Evolutionary conservation across 108 stramenopile species (phyloP).

Genomic region (Aurantiochytrium sp.): DNA sequence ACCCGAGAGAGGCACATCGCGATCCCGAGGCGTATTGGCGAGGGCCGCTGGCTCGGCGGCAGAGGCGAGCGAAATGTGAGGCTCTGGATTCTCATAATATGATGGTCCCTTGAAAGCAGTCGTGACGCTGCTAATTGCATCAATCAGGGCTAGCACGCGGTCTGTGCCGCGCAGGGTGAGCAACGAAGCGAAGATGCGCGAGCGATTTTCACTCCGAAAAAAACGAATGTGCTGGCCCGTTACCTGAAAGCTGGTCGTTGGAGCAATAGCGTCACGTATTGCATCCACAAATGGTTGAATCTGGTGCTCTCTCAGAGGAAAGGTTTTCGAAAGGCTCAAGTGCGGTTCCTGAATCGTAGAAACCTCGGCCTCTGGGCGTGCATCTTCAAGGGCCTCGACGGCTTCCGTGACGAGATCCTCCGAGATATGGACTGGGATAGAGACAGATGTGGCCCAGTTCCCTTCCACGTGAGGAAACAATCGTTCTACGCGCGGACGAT

Average conservation of each 20-base stretch:
- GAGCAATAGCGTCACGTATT: neutral
- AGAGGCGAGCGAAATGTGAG: neutral
- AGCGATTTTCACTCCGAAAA: neutral
- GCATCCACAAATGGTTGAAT: neutral
- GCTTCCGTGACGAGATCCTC: neutral
- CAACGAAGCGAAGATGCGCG: neutral
- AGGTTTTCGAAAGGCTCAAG: neutral
- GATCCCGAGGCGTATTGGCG: neutral
- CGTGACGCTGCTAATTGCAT: neutral
- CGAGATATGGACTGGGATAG: neutral
- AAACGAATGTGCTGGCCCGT: neutral
- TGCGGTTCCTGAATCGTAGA: neutral
- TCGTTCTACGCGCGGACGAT: neutral
- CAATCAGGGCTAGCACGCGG: neutral
- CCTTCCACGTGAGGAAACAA: neutral
- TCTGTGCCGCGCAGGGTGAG: neutral
- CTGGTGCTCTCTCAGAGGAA: neutral
- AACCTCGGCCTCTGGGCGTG: neutral
- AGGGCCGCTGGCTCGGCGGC: neutral
- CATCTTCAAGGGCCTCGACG: neutral
- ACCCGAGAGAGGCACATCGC: neutral
- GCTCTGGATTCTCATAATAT: neutral
- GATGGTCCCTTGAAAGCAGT: neutral
- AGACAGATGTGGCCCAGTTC: neutral
- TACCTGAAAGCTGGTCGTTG: neutral